phyloP scores from a whole-genome alignment of 2,329 filamentous ascomycete genomes.

The Teratosphaeria pseudoeucalypti region DNA sequence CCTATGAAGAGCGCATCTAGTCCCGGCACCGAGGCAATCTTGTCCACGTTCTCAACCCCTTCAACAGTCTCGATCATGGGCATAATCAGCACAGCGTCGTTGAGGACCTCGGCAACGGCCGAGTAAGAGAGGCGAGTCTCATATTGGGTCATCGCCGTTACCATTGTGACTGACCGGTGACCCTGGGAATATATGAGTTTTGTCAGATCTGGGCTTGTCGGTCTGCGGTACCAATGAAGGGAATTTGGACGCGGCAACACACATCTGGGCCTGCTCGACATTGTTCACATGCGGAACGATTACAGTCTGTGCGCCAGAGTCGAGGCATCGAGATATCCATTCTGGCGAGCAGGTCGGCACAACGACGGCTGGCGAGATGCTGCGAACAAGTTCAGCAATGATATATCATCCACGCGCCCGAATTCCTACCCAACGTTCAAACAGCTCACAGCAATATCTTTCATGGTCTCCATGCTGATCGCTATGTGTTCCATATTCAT shows the following conservation, averaged over 20 bases:
- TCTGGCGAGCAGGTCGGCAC: background rate
- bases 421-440: background rate
- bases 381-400: no score
- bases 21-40: background rate
- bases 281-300: background rate
- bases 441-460: background rate
- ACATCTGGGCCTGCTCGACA: background rate
- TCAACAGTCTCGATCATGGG: background rate
- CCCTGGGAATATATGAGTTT: background rate
- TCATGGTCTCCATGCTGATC: background rate
- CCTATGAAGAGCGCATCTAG: background rate
- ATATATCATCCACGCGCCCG: no score
- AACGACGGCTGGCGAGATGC: background rate
- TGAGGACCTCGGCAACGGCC: background rate
- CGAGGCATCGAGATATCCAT: background rate
- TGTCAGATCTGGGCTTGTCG: background rate
- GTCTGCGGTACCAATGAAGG: background rate
- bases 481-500: background rate
- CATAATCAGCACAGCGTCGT: background rate
- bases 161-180: background rate
- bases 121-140: background rate
- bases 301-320: background rate
- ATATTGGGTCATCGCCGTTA: background rate
- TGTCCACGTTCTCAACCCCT: background rate
- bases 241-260: background rate